Evolutionary conservation across 441 rosid genomes (phyloP).

Genomic region (Erodium chrysanthum): DNA sequence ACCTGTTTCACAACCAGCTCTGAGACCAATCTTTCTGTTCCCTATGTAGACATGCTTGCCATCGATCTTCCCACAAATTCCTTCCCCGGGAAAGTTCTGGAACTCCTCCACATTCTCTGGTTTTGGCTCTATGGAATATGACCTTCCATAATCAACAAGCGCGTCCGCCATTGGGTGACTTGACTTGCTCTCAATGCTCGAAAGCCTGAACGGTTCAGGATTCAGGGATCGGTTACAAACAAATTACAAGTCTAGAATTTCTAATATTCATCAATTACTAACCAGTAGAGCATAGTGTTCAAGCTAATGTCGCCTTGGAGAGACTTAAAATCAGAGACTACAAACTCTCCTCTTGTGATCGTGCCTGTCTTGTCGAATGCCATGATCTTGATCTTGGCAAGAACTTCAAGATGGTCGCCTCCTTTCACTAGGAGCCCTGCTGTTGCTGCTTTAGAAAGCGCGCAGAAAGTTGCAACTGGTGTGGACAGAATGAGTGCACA

Average conservation of each 20-base stretch:
- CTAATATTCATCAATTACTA: neutral
- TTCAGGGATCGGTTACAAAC: neutral
- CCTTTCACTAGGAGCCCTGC: constrained; percentile 78
- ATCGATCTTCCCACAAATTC: constrained; percentile 61
- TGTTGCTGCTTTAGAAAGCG: constrained; percentile 72
- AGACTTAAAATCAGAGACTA: constrained; percentile 45
- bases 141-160: constrained; percentile 51
- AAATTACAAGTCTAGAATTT: neutral
- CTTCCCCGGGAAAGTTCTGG: constrained; percentile 81
- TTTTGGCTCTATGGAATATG: constrained; percentile 45
- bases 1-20: constrained; percentile 62
- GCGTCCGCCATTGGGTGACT: constrained; percentile 90
- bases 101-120: constrained; percentile 60
- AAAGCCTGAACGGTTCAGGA: constrained; percentile 37
- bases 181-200: constrained; percentile 81
- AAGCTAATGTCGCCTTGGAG: constrained; percentile 32
- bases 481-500: constrained; percentile 85
- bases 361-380: constrained; percentile 96
- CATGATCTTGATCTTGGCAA: constrained; percentile 52
- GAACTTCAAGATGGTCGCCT: constrained; percentile 60
- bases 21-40: constrained; percentile 46
- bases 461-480: constrained; percentile 86
- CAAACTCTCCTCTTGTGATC: constrained; percentile 75
- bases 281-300: constrained; percentile 56
- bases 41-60: constrained; percentile 59